Percentiles rank a stretch among this genome's conserved stretches.
phyloP scores from a whole-genome alignment of 1,284 basidiomycete genomes.

The Ceratobasidium sp. region DNA sequence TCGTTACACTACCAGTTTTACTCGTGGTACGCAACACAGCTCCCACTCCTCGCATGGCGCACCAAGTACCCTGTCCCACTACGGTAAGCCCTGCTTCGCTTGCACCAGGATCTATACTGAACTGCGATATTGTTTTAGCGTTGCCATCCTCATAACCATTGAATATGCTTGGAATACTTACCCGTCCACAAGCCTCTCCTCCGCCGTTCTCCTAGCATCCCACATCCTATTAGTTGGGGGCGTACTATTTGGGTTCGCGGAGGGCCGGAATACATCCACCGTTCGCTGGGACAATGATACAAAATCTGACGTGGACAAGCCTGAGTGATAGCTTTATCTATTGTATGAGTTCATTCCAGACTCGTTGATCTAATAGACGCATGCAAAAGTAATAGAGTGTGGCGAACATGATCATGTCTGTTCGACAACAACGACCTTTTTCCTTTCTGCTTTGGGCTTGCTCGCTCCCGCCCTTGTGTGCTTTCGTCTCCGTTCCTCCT shows the following conservation, averaged over 20 bases:
- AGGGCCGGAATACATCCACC: conserved; percentile 46
- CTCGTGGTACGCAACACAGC: conserved; percentile 94
- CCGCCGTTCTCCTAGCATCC: conserved; percentile 67
- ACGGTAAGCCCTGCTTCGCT: conserved; percentile 63
- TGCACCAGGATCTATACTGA: not conserved
- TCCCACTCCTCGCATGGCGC: conserved; percentile 87
- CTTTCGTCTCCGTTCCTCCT: conserved; percentile 92
- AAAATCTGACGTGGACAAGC: not conserved
- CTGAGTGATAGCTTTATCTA: conserved; percentile 2
- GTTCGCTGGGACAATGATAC: conserved; percentile 17
- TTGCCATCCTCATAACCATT: conserved; percentile 69
- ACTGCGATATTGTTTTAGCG: conserved; percentile 58
- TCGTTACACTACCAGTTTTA: conserved; percentile 99
- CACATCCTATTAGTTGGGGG: conserved; percentile 72
- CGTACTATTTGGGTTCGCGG: conserved; percentile 67
- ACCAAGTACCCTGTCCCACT: conserved; percentile 70
- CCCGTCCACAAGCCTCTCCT: conserved; percentile 81
- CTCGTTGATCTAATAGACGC: not conserved
- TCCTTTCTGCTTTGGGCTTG: conserved; percentile 93
- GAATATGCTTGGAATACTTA: conserved; percentile 92
- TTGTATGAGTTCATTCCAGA: not conserved
- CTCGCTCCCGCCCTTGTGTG: conserved; percentile 84
- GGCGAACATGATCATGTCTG: conserved; percentile 65
- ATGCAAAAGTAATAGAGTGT: not conserved
- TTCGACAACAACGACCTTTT: conserved; percentile 83